phyloP scores from a whole-genome alignment of 805 yeast species.

The Pachysolen tannophilus region DNA sequence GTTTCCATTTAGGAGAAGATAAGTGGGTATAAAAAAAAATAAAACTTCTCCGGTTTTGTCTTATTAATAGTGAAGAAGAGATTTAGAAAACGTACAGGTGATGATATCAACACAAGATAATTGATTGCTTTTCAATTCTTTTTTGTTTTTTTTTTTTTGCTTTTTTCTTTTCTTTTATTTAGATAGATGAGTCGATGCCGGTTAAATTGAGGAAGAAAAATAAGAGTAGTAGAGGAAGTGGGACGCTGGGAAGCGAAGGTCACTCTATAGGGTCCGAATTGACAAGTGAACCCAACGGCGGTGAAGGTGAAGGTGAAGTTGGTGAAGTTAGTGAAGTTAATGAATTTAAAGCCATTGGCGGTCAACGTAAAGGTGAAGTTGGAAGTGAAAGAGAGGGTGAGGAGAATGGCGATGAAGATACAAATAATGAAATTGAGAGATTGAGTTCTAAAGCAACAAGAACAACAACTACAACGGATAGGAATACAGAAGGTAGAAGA shows the following conservation, averaged over 20 bases:
- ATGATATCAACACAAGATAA: no score
- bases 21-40: no score
- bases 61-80: no score
- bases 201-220: not conserved
- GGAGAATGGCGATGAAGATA: not conserved
- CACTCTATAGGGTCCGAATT: no score
- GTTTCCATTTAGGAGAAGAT: no score
- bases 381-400: not conserved
- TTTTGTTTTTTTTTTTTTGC: not conserved
- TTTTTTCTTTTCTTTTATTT: not conserved
- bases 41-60: no score
- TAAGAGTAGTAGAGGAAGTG: not conserved
- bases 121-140: not conserved
- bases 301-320: no score
- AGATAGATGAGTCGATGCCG: not conserved
- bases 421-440: not conserved
- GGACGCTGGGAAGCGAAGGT: not conserved
- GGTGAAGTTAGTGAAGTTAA: no score
- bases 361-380: slow-evolving; percentile 1
- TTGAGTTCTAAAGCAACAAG: not conserved
- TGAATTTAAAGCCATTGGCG: no score
- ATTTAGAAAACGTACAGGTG: no score
- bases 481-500: not conserved
- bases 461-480: not conserved
- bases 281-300: no score